Percentiles rank a stretch among this genome's conserved stretches.
Conservation (phyloP, 371 early-diverging fungal species). For the Paraphysoderma sedebokerense region DNA sequence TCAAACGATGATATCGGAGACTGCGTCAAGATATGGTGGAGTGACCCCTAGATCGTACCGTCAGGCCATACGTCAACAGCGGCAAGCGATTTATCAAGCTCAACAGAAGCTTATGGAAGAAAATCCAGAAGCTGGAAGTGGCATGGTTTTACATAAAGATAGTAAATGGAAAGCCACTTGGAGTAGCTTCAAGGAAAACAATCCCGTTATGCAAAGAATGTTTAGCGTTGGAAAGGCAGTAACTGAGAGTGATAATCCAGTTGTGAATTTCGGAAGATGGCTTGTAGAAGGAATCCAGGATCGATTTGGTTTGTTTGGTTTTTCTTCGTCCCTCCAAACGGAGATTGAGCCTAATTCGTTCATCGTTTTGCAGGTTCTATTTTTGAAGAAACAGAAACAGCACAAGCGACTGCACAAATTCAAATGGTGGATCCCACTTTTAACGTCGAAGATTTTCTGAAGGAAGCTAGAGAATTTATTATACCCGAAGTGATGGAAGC, state of each 20-base stretch:
- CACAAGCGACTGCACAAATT: constrained; percentile 69
- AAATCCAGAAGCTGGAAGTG: constrained; percentile 53
- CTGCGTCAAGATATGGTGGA: constrained; percentile 56
- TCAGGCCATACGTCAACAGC: constrained; percentile 37
- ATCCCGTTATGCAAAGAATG: constrained; percentile 65
- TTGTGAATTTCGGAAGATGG: constrained; percentile 64
- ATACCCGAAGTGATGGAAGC: constrained; percentile 95
- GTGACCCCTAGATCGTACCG: constrained; percentile 54
- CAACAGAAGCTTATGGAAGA: constrained; percentile 15
- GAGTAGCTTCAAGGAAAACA: constrained; percentile 79
- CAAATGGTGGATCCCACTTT: constrained; percentile 72
- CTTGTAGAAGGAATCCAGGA: constrained; percentile 57
- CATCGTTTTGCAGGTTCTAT: constrained; percentile 27
- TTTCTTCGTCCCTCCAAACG: background rate
- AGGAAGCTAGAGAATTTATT: constrained; percentile 74
- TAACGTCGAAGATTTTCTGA: constrained; percentile 66
- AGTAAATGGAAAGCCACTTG: constrained; percentile 82
- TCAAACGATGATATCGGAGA: constrained; percentile 59
- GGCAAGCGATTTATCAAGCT: constrained; percentile 1
- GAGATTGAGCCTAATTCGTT: constrained; percentile 4
- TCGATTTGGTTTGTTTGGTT: constrained; percentile 30
- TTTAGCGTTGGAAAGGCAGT: constrained; percentile 57
- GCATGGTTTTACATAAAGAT: constrained; percentile 78
- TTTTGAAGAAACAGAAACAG: constrained; percentile 87
- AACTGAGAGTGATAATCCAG: constrained; percentile 79